Conservation (phyloP, 805 yeast genomes). For the Ogataea kodamae region DNA sequence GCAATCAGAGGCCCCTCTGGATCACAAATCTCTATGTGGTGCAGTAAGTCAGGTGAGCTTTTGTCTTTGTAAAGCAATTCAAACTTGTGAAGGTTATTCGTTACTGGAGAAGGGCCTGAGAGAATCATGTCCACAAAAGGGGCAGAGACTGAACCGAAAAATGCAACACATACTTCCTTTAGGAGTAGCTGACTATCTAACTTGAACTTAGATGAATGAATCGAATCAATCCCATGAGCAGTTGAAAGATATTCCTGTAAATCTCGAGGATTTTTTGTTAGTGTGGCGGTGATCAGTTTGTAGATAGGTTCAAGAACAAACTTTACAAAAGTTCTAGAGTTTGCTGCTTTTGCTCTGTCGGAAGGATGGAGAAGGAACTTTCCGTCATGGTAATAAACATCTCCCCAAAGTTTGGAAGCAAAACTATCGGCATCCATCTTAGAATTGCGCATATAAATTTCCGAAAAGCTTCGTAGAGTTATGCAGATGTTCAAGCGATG, state of each 20-base stretch:
- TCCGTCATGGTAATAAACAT: conserved; percentile 49
- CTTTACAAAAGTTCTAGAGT: conserved; percentile 48
- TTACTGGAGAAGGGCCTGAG: conserved; percentile 37
- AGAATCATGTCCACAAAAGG: conserved; percentile 55
- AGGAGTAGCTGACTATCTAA: conserved; percentile 61
- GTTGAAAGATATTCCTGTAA: conserved; percentile 44
- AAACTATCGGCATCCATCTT: conserved; percentile 39
- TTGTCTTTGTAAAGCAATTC: conserved; percentile 28
- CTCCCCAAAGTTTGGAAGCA: conserved; percentile 72
- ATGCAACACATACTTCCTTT: conserved; percentile 45
- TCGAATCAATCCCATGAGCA: conserved; percentile 41
- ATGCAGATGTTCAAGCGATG: conserved; percentile 60
- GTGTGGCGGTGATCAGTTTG: conserved; percentile 59
- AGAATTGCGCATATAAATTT: conserved; percentile 37
- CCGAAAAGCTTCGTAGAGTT: conserved; percentile 61
- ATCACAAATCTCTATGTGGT: conserved; percentile 32
- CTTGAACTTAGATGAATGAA: conserved; percentile 39
- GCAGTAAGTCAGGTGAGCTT: conserved; percentile 12
- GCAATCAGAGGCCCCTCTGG: conserved; percentile 45
- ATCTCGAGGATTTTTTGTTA: conserved; percentile 48
- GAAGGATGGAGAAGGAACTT: conserved; percentile 40
- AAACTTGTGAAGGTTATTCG: conserved; percentile 28
- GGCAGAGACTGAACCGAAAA: conserved; percentile 47
- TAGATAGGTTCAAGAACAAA: conserved; percentile 79
- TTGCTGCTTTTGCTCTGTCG: conserved; percentile 23